Evolutionary conservation across 139 green algal species (phyloP), one percentile per base, ranked within the genome.

Genomic region (Auxenochlorella pyrenoidosa): DNA sequence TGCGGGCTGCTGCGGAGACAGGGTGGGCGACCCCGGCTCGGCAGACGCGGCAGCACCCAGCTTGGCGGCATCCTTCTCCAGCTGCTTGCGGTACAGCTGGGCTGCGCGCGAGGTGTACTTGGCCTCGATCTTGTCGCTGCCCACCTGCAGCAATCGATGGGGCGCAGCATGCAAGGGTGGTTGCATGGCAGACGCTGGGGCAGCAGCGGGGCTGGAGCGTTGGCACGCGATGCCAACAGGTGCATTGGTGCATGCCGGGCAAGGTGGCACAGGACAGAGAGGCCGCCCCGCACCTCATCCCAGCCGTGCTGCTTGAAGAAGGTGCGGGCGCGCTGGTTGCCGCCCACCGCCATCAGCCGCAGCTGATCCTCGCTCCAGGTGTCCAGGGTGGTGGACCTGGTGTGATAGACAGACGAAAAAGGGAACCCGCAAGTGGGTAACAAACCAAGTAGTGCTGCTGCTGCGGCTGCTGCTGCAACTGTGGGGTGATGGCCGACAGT

Each of bases 241-340:
- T n/a, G n/a, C n/a, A n/a, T n/a, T n/a, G n/a, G n/a, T n/a, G n/a
- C n/a, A n/a, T n/a, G n/a, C n/a, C n/a, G n/a, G n/a, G n/a, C n/a
- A n/a, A n/a, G n/a, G n/a, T n/a, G n/a, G n/a, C n/a, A n/a, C n/a
- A n/a, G n/a, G n/a, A n/a, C n/a, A n/a, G n/a, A n/a, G n/a, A n/a
- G n/a, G n/a, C n/a, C n/a, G n/a, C n/a, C n/a, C 36, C 80, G 96
- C 94, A 89, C 58, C 83, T 88, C 87, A n/a, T 95, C 93, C 96
- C 97, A 99, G 2, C 98, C 98, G 91, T 99, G 97, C 92, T 99
- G 96, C 90, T 98, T 98, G 94, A 99, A 99, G 89, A 98, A 99
- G 44, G 93, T 92, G 28, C 96, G 90, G 0, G 95, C 98, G 0
- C 95, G 89, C 51, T 93, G 89, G 88, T 99, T 99, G 65, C 98